Evolutionary conservation across 2,329 filamentous ascomycete species (phyloP).

Genomic region (Huntiella bhutanensis): DNA sequence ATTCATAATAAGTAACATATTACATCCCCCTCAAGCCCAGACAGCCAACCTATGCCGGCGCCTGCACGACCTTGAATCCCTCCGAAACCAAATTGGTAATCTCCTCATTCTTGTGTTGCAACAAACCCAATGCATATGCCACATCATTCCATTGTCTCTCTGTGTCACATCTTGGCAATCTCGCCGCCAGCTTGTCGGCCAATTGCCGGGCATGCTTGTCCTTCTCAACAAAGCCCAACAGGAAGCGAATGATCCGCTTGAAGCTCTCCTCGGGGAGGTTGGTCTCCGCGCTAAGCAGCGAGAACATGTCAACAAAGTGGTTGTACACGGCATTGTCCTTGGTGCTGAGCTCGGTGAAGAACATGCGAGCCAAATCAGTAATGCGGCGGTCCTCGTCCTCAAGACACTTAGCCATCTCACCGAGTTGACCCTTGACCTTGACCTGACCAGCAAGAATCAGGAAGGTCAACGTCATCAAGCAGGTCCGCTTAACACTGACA

Average conservation of each 20-base stretch:
- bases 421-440: constrained; percentile 96
- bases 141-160: constrained; percentile 97
- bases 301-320: constrained; percentile 99
- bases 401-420: constrained; percentile 97
- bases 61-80: constrained; percentile 55
- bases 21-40: not conserved
- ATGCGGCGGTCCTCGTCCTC: constrained; percentile 93
- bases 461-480: constrained; percentile 96
- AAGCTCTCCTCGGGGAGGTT: constrained; percentile 71
- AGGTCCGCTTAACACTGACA: constrained; percentile 83
- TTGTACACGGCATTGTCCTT: constrained; percentile 99
- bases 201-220: constrained; percentile 95
- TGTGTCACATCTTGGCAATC: constrained; percentile 68
- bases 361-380: constrained; percentile 87
- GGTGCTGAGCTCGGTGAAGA: constrained; percentile 91
- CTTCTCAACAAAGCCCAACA: constrained; percentile 96
- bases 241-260: constrained; percentile 71
- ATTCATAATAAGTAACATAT: not conserved
- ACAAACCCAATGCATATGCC: constrained; percentile 68
- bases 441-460: constrained; percentile 92
- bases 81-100: constrained; percentile 59
- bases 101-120: constrained; percentile 88
- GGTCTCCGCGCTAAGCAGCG: constrained; percentile 65
- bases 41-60: constrained; percentile 27
- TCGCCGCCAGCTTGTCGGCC: constrained; percentile 75